phyloP scores from a whole-genome alignment of 2,329 filamentous ascomycete genomes.

The Coccinonectria pachysandricola region DNA sequence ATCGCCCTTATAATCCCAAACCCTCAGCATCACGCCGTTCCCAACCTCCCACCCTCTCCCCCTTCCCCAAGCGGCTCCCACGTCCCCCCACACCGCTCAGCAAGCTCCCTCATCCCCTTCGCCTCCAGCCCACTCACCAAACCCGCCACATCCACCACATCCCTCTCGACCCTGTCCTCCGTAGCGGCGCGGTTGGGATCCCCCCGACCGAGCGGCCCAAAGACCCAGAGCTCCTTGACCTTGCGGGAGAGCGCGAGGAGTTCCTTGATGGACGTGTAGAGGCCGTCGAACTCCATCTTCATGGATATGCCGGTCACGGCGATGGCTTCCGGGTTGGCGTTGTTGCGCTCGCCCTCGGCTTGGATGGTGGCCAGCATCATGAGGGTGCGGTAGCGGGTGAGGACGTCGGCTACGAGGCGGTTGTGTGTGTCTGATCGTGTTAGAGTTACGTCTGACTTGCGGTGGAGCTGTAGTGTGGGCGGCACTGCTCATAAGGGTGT shows the following conservation, averaged over 20 bases:
- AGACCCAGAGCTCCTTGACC: constrained; percentile 37
- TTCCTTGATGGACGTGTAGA: constrained; percentile 34
- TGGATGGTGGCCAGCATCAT: constrained; percentile 34
- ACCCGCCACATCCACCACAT: constrained; percentile 25
- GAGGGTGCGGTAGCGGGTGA: constrained; percentile 33
- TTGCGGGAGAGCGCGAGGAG: constrained; percentile 33
- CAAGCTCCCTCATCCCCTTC: constrained; percentile 23
- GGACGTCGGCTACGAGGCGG: constrained; percentile 33
- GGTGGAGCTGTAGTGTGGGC: too few species aligned
- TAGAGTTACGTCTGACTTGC: too few species aligned
- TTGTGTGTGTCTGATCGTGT: constrained; percentile 34
- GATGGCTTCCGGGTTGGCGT: constrained; percentile 30
- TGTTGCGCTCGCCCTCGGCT: constrained; percentile 28
- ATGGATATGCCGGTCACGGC: constrained; percentile 33
- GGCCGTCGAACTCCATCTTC: constrained; percentile 35
- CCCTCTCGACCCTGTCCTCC: constrained; percentile 26
- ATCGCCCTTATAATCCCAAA: too few species aligned
- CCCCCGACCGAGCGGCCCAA: constrained; percentile 30
- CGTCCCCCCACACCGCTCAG: constrained; percentile 24
- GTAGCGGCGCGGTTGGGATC: constrained; percentile 25
- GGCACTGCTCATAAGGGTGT: too few species aligned
- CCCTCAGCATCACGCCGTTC: too few species aligned
- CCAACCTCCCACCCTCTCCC: too few species aligned
- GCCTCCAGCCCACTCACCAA: constrained; percentile 27
- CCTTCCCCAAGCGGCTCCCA: constrained; percentile 22